Evolutionary conservation across 768 basidiomycete species (phyloP).

Genomic region (Macrolepiota dolichaula): DNA sequence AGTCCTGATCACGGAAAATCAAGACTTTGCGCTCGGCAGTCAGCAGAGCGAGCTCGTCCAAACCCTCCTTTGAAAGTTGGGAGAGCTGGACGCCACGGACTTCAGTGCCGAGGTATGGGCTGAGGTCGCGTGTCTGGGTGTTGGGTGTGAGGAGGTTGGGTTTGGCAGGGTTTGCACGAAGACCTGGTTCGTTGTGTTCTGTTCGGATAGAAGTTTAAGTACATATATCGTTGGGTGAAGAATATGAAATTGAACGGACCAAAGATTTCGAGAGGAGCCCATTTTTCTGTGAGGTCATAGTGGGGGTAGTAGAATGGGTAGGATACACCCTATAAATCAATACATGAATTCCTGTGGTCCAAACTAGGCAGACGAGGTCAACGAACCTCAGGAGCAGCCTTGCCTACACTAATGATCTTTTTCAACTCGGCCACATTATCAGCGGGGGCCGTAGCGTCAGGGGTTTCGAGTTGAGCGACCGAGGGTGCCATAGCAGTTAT

Average conservation of each 20-base stretch:
- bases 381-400: background rate
- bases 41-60: slow-evolving; percentile 50
- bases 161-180: slow-evolving; percentile 46
- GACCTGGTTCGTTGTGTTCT: slow-evolving; percentile 43
- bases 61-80: slow-evolving; percentile 45
- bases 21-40: slow-evolving; percentile 53
- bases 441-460: background rate
- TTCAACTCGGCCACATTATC: background rate
- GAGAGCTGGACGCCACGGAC: slow-evolving; percentile 50
- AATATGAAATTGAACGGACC: slow-evolving; percentile 25
- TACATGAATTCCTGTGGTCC: background rate
- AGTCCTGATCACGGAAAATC: slow-evolving; percentile 58
- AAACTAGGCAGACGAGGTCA: background rate
- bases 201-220: too few species aligned
- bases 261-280: slow-evolving; percentile 42
- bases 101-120: slow-evolving; percentile 52
- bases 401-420: background rate
- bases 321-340: slow-evolving; percentile 28
- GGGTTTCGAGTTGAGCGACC: background rate
- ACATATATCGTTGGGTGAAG: too few species aligned
- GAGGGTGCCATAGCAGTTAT: background rate
- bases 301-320: slow-evolving; percentile 50
- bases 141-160: slow-evolving; percentile 42
- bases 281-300: slow-evolving; percentile 46
- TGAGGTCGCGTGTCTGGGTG: slow-evolving; percentile 31